These are phyloP conservation scores for Candida nitratophila DNA, from an alignment of 805 yeast species.

Conservation along the genomic window DNA sequence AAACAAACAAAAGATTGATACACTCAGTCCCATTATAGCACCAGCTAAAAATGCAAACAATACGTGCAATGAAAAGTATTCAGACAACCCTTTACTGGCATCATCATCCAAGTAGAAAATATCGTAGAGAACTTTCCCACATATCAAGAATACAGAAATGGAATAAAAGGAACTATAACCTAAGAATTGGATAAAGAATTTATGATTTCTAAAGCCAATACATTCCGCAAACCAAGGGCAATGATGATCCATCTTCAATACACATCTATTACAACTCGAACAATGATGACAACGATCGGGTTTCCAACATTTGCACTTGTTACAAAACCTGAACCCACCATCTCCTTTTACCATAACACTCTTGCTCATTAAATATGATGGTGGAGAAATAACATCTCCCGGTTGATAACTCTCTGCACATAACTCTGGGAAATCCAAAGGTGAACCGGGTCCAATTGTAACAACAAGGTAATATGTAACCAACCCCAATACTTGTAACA, in stretches of 20 bases:
- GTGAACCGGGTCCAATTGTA: slow-evolving; percentile 57
- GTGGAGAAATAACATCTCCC: slow-evolving; percentile 27
- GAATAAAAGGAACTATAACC: slow-evolving; percentile 45
- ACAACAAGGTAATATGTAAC: slow-evolving; percentile 49
- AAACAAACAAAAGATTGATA: slow-evolving; percentile 49
- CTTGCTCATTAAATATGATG: slow-evolving; percentile 30
- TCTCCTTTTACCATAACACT: slow-evolving; percentile 43
- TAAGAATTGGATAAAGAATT: slow-evolving; percentile 71
- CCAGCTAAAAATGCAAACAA: slow-evolving; percentile 54
- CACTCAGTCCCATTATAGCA: slow-evolving; percentile 46
- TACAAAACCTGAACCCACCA: slow-evolving; percentile 58
- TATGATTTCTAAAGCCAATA: slow-evolving; percentile 76
- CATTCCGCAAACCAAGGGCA: slow-evolving; percentile 92
- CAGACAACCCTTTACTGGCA: slow-evolving; percentile 28
- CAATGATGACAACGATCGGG: slow-evolving; percentile 58
- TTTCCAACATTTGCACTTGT: slow-evolving; percentile 48
- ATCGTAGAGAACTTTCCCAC: slow-evolving; percentile 35
- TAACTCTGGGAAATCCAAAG: slow-evolving; percentile 46
- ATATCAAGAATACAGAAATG: slow-evolving; percentile 29
- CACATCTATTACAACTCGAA: slow-evolving; percentile 39
- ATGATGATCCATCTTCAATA: slow-evolving; percentile 52
- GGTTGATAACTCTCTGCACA: slow-evolving; percentile 9
- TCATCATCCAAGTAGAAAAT: slow-evolving; percentile 35
- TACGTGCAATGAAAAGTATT: slow-evolving; percentile 48
- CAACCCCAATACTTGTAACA: slow-evolving; percentile 31